Conservation (phyloP, 108 stramenopile species). For the Aureococcus anophagefferens region DNA sequence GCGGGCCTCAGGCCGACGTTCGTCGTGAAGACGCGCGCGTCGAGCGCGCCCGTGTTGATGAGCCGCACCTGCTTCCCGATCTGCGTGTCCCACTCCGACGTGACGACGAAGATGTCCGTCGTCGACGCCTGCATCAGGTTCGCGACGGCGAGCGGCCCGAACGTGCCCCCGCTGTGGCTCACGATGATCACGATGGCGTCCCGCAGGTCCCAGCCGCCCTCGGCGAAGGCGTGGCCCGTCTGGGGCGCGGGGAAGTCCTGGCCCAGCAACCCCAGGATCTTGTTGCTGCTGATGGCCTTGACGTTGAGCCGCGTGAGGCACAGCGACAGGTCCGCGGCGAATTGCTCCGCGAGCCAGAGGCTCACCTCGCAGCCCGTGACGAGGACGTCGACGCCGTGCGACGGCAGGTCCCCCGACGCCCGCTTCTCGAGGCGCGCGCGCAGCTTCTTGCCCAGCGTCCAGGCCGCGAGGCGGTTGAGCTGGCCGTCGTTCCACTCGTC, state of each 20-base stretch:
- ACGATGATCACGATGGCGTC: slow-evolving; percentile 61
- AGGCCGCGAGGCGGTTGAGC: no score
- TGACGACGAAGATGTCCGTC: slow-evolving; percentile 48
- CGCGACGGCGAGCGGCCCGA: slow-evolving; percentile 53
- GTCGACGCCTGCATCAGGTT: slow-evolving; percentile 34
- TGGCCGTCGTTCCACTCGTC: no score
- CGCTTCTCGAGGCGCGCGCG: no score
- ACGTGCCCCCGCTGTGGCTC: slow-evolving; percentile 59
- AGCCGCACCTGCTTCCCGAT: slow-evolving; percentile 55
- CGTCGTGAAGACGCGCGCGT: slow-evolving; percentile 52
- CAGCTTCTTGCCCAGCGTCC: no score
- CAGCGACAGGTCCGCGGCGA: slow-evolving; percentile 59
- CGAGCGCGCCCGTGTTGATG: slow-evolving; percentile 28
- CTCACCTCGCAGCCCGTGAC: slow-evolving; percentile 68
- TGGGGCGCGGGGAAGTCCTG: slow-evolving; percentile 54
- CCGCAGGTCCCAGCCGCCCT: slow-evolving; percentile 32
- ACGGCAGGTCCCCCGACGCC: no score
- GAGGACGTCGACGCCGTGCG: slow-evolving; percentile 63
- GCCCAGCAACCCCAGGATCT: slow-evolving; percentile 59
- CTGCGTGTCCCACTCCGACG: slow-evolving; percentile 57
- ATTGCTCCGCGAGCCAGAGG: slow-evolving; percentile 73
- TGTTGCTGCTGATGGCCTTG: slow-evolving; percentile 58
- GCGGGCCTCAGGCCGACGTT: slow-evolving; percentile 58
- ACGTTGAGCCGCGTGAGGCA: slow-evolving; percentile 56
- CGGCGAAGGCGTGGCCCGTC: slow-evolving; percentile 42